These are phyloP conservation scores for Suhomyces canberraensis DNA, from an alignment of 805 yeast species.

Conservation along the genomic window DNA sequence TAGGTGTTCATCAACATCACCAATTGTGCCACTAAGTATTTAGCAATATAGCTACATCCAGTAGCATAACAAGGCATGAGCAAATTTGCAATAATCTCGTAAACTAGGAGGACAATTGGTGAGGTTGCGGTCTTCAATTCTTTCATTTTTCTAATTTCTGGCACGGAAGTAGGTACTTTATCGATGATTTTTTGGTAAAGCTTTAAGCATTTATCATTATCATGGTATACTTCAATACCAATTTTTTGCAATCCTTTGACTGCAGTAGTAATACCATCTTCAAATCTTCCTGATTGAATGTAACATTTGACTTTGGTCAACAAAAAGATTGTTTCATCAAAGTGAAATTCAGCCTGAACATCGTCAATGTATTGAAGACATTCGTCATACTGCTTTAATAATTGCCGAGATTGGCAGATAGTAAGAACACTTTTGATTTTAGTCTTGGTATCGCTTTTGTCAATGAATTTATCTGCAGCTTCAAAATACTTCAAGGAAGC, in stretches of 20 bases:
- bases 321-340: slow-evolving; percentile 34
- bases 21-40: slow-evolving; percentile 30
- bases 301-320: slow-evolving; percentile 37
- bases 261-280: slow-evolving; percentile 35
- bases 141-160: slow-evolving; percentile 34
- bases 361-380: slow-evolving; percentile 34
- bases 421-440: slow-evolving; percentile 25
- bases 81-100: slow-evolving; percentile 40
- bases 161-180: slow-evolving; percentile 37
- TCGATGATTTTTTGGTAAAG: slow-evolving; percentile 19
- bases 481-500: slow-evolving; percentile 40
- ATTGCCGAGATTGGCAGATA: slow-evolving; percentile 29
- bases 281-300: slow-evolving; percentile 23
- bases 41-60: slow-evolving; percentile 23
- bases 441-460: slow-evolving; percentile 14
- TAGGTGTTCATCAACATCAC: slow-evolving; percentile 33
- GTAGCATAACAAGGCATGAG: slow-evolving; percentile 30
- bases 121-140: slow-evolving; percentile 20
- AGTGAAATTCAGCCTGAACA: slow-evolving; percentile 26
- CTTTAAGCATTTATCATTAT: slow-evolving; percentile 20
- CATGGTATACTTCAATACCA: slow-evolving; percentile 31
- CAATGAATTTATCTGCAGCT: slow-evolving; percentile 28
- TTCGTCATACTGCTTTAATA: slow-evolving; percentile 27
- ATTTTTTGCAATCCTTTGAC: slow-evolving; percentile 31
- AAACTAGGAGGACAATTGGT: slow-evolving; percentile 27